phyloP scores from a whole-genome alignment of 331 rosid genomes.

The Quercus phellos region DNA sequence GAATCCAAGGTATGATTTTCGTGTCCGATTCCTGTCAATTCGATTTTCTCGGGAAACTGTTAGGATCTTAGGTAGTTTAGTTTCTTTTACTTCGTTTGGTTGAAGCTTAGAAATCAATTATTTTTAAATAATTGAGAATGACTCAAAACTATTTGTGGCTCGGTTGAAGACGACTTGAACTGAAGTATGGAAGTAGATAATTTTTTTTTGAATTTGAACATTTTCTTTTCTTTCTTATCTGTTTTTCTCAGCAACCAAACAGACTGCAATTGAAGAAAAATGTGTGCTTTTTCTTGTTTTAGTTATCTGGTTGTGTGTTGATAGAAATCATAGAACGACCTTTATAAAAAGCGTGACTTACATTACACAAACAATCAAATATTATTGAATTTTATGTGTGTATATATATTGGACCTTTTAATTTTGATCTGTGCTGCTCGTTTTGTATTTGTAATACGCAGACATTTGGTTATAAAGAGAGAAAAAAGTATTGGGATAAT shows the following conservation, averaged over 20 bases:
- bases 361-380: background rate
- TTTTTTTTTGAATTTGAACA: background rate
- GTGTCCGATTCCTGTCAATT: background rate
- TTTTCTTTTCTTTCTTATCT: background rate
- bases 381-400: background rate
- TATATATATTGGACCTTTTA: background rate
- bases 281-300: background rate
- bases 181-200: no score
- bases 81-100: background rate
- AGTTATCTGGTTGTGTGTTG: background rate
- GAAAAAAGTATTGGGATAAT: background rate
- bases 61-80: background rate
- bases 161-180: no score
- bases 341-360: background rate
- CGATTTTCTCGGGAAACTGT: background rate
- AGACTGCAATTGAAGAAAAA: background rate
- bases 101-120: background rate
- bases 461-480: background rate
- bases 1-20: slow-evolving; percentile 14
- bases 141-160: background rate
- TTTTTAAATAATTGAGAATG: background rate
- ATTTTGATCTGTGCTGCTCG: background rate
- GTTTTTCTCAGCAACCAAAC: slow-evolving; percentile 2
- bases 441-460: background rate
- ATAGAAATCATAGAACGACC: background rate